Evolutionary conservation across 805 yeast genomes (phyloP).

Genomic region (Osmozyma mogii): DNA sequence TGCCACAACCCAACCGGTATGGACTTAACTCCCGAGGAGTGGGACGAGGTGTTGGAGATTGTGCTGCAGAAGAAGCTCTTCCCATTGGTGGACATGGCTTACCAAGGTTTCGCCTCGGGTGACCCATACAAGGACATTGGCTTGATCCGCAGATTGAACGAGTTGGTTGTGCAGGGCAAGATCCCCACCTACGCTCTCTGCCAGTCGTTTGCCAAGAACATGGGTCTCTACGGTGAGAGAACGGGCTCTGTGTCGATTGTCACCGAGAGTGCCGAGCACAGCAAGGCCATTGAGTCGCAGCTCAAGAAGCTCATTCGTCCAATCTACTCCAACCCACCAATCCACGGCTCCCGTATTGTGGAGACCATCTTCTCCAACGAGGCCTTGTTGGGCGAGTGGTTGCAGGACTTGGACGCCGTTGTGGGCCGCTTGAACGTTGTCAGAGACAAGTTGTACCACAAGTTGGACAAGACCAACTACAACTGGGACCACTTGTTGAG

Average conservation of each 20-base stretch:
- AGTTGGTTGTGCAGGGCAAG: constrained; percentile 41
- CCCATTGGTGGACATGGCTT: constrained; percentile 89
- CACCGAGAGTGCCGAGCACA: constrained; percentile 46
- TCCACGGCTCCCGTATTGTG: constrained; percentile 88
- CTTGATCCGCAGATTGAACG: constrained; percentile 38
- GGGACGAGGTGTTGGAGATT: constrained; percentile 67
- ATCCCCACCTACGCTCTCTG: constrained; percentile 46
- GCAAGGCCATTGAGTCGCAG: constrained; percentile 62
- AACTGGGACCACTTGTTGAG: constrained; percentile 81
- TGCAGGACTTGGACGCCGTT: constrained; percentile 69
- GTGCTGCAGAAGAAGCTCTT: constrained; percentile 51
- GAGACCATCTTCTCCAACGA: constrained; percentile 61
- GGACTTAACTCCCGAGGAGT: constrained; percentile 76
- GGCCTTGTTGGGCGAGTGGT: constrained; percentile 65
- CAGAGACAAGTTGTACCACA: constrained; percentile 55
- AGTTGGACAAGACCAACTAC: constrained; percentile 53
- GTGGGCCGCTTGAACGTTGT: constrained; percentile 70
- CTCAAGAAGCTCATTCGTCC: constrained; percentile 79
- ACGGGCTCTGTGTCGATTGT: constrained; percentile 72
- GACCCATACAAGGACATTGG: constrained; percentile 62
- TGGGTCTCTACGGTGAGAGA: constrained; percentile 44
- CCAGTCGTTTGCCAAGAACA: constrained; percentile 41
- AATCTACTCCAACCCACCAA: constrained; percentile 88
- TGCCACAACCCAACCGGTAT: constrained; percentile 98
- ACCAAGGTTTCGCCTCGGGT: constrained; percentile 93